Evolutionary conservation across 2,329 filamentous ascomycete species (phyloP).

Genomic region (Aspergillus latus): DNA sequence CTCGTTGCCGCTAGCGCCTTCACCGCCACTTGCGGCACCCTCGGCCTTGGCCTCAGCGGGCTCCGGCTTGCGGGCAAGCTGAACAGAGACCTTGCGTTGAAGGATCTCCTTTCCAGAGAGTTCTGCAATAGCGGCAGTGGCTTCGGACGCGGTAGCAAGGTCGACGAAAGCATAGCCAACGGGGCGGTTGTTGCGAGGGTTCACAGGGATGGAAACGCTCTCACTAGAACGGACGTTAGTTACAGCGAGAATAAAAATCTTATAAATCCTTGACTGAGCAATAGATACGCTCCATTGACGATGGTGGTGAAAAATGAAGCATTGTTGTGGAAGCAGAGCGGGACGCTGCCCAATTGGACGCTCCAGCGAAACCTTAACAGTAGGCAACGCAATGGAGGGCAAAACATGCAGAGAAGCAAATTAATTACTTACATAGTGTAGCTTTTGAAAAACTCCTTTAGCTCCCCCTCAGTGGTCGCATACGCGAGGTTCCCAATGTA

Average conservation of each 20-base stretch:
- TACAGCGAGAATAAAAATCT: neutral
- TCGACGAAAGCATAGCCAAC: constrained; percentile 99
- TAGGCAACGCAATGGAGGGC: neutral
- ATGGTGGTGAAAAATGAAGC: neutral
- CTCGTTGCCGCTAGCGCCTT: constrained; percentile 69
- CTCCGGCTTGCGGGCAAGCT: constrained; percentile 97
- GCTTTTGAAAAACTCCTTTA: constrained; percentile 99
- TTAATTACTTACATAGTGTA: constrained; percentile 86
- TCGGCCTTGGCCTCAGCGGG: constrained; percentile 74
- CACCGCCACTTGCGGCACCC: constrained; percentile 67
- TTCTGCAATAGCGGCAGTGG: constrained; percentile 90
- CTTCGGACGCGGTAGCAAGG: constrained; percentile 89
- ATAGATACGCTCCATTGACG: neutral
- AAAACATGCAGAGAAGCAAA: neutral
- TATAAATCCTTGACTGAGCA: neutral
- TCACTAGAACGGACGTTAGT: constrained; percentile 64
- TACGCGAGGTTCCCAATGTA: constrained; percentile 99
- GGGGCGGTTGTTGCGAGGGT: constrained; percentile 96
- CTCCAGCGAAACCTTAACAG: constrained; percentile 3
- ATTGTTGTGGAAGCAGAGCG: neutral
- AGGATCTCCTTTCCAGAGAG: constrained; percentile 97
- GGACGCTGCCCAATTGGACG: neutral
- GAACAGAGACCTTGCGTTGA: constrained; percentile 97
- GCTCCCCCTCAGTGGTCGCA: constrained; percentile 99
- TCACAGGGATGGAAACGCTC: constrained; percentile 98